Conservation (phyloP, 768 basidiomycete genomes). For the Phlebiopsis flavidoalba region DNA sequence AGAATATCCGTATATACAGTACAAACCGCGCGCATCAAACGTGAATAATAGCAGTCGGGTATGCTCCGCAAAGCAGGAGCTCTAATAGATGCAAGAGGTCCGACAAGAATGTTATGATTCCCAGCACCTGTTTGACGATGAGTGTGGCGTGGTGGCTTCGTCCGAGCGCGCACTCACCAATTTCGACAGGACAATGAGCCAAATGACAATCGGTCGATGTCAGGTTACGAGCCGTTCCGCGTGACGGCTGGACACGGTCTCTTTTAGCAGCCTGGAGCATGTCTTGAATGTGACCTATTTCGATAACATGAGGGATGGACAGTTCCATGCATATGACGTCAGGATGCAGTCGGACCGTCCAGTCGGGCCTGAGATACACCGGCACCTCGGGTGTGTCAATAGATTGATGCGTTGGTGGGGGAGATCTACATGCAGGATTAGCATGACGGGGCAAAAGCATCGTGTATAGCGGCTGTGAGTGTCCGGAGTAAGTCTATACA, state of each 20-base stretch:
- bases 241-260: conserved; percentile 87
- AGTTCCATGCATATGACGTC: neutral
- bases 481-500: conserved; percentile 82
- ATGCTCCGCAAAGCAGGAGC: neutral
- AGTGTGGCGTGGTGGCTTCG: neutral
- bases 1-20: neutral
- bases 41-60: neutral
- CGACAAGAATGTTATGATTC: conserved; percentile 89
- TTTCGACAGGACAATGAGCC: conserved; percentile 86
- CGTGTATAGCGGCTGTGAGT: conserved; percentile 92
- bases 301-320: neutral
- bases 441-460: conserved; percentile 81
- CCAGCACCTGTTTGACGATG: conserved; percentile 57
- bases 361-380: too few species aligned
- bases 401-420: conserved; percentile 89
- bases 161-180: conserved; percentile 41
- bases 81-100: conserved; percentile 50
- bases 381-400: conserved; percentile 90
- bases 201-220: conserved; percentile 93
- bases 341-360: conserved; percentile 45
- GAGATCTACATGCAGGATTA: too few species aligned
- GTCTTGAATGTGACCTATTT: conserved; percentile 85
- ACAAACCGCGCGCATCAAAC: neutral
- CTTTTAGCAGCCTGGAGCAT: conserved; percentile 94
- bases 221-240: conserved; percentile 87